phyloP scores from a whole-genome alignment of 2,329 filamentous ascomycete genomes.

The Beauveria scarabaeidicola region DNA sequence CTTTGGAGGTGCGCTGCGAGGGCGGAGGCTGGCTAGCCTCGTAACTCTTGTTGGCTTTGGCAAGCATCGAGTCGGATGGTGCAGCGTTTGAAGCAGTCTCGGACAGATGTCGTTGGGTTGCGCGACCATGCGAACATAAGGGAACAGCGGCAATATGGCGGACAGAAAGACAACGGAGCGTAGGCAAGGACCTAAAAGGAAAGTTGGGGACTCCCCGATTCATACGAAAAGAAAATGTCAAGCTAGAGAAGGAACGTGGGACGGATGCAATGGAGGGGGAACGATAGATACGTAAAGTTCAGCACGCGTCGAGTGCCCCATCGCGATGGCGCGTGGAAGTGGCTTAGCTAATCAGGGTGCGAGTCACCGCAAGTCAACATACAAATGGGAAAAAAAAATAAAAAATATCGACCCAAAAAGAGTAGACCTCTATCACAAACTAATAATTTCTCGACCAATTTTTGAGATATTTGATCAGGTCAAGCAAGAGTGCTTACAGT shows the following conservation, averaged over 20 bases:
- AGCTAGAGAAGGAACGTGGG: neutral
- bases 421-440: too few relatives aligned
- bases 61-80: slow-evolving; percentile 26
- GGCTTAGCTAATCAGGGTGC: neutral
- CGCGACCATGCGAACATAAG: slow-evolving; percentile 14
- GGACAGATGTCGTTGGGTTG: slow-evolving; percentile 6
- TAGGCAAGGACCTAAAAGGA: slow-evolving; percentile 29
- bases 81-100: neutral
- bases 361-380: neutral
- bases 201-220: slow-evolving; percentile 24
- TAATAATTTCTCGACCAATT: too few relatives aligned
- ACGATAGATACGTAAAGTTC: neutral
- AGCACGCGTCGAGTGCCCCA: neutral
- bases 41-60: slow-evolving; percentile 28
- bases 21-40: slow-evolving; percentile 29
- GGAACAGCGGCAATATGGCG: slow-evolving; percentile 19
- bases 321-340: neutral
- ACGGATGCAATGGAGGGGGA: neutral
- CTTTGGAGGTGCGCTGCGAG: slow-evolving; percentile 9
- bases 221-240: slow-evolving; percentile 19
- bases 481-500: too few relatives aligned
- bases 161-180: slow-evolving; percentile 18
- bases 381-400: neutral
- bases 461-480: too few relatives aligned
- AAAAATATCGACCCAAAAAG: neutral